phyloP scores from a whole-genome alignment of 345 rosid genomes.

The Ceriops tagal region DNA sequence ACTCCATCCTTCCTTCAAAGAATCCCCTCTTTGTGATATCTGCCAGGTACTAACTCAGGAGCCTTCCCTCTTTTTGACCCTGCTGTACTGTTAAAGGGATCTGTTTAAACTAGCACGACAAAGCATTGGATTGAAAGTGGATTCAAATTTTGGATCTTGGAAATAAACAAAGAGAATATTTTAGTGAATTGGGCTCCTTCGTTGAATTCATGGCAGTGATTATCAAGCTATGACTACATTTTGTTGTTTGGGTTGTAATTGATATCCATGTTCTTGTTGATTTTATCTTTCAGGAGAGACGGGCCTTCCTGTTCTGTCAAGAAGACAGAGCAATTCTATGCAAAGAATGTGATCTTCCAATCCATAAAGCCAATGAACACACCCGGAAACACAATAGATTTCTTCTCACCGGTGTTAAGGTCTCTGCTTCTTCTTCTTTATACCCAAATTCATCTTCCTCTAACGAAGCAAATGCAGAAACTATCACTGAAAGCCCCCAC shows the following conservation, averaged over 20 bases:
- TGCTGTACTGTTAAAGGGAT: not conserved
- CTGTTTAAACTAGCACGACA: not conserved
- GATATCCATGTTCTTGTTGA: not conserved
- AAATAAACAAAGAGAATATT: not conserved
- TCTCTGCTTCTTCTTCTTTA: slow-evolving; percentile 41
- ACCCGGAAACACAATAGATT: slow-evolving; percentile 73
- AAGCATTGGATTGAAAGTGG: not conserved
- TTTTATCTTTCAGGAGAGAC: slow-evolving; percentile 42
- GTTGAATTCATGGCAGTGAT: no score
- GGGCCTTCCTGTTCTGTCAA: slow-evolving; percentile 70
- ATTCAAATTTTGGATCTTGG: not conserved
- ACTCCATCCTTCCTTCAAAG: slow-evolving; percentile 43
- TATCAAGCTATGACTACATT: no score
- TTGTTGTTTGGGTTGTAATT: not conserved
- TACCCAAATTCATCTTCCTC: slow-evolving; percentile 36
- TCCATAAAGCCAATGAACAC: slow-evolving; percentile 62
- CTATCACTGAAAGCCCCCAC: slow-evolving; percentile 12
- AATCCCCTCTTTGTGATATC: slow-evolving; percentile 64
- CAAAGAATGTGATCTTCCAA: slow-evolving; percentile 70
- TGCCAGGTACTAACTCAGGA: slow-evolving; percentile 45
- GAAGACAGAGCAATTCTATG: slow-evolving; percentile 87
- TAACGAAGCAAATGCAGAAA: not conserved
- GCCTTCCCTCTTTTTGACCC: not conserved
- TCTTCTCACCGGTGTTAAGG: slow-evolving; percentile 73
- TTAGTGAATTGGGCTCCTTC: no score